phyloP scores from a whole-genome alignment of 2,329 filamentous ascomycete species.

The Capronia americana region DNA sequence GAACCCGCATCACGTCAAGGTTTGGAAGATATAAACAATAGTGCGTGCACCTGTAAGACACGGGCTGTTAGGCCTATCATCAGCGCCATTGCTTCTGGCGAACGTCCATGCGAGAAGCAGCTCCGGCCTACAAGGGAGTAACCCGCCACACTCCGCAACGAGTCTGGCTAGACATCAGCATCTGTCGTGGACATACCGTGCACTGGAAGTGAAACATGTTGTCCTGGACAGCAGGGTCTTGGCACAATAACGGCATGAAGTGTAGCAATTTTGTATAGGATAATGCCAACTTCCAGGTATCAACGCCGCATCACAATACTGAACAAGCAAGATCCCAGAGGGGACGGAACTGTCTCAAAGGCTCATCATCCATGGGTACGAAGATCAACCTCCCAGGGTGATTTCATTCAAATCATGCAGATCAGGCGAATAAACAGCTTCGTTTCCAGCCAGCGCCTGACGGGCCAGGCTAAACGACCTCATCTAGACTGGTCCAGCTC shows the following conservation, averaged over 20 bases:
- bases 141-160: not conserved
- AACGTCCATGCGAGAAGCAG: not conserved
- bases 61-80: not conserved
- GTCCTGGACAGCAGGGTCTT: not conserved
- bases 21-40: slow-evolving; percentile 36
- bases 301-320: not conserved
- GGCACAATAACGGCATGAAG: not conserved
- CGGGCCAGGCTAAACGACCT: not conserved
- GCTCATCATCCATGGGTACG: not conserved
- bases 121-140: not conserved
- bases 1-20: slow-evolving; percentile 33
- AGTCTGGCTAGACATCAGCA: not conserved
- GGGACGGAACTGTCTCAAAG: not conserved
- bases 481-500: not conserved
- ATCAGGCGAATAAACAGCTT: not conserved
- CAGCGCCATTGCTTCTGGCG: not conserved
- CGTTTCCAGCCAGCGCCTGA: not conserved
- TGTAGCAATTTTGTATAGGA: not conserved
- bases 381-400: not conserved
- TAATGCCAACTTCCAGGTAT: not conserved
- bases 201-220: not conserved
- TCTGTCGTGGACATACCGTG: not conserved
- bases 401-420: not conserved
- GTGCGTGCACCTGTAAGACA: not conserved
- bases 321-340: not conserved